A percentile compares a stretch with the other conserved stretches of the same genome.
Conservation (phyloP, 305 asterid genomes). For the Galium porrigens region DNA sequence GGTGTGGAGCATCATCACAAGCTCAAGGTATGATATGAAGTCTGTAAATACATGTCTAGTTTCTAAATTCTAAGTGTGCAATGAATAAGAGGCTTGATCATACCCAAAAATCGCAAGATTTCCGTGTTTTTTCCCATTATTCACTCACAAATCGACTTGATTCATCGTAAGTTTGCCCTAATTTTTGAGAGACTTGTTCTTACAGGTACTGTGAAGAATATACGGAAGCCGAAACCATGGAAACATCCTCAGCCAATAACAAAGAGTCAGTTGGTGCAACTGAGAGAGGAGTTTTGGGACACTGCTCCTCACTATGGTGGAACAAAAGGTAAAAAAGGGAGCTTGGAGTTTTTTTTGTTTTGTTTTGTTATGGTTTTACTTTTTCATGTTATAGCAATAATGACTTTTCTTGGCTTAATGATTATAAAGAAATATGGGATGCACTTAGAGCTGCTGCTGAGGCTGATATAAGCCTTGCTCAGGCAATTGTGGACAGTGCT, state of each 20-base stretch:
- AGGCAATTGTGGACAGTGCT: slow-evolving; percentile 49
- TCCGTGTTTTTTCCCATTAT: not conserved
- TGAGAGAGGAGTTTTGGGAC: slow-evolving; percentile 83
- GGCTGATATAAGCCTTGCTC: slow-evolving; percentile 45
- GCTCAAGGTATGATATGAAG: slow-evolving; percentile 17
- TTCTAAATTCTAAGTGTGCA: not conserved
- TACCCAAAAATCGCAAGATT: not conserved
- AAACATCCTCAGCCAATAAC: slow-evolving; percentile 81
- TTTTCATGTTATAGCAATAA: not conserved
- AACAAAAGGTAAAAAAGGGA: slow-evolving; percentile 36
- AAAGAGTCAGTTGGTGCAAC: slow-evolving; percentile 61
- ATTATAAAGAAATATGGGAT: slow-evolving; percentile 58
- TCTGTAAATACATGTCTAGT: not conserved
- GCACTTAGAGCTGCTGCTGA: slow-evolving; percentile 77
- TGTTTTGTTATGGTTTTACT: not conserved
- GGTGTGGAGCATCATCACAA: slow-evolving; percentile 69
- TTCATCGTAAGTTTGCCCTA: not conserved
- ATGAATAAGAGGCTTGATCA: not conserved
- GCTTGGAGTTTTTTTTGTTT: not conserved
- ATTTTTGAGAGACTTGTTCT: not conserved
- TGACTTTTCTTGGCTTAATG: not conserved
- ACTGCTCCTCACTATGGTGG: slow-evolving; percentile 93
- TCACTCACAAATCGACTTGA: too few relatives aligned
- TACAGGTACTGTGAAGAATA: slow-evolving; percentile 33
- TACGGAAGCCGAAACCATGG: slow-evolving; percentile 76